Conservation (phyloP, 805 yeast species). For the Nakazawaea sp. region DNA sequence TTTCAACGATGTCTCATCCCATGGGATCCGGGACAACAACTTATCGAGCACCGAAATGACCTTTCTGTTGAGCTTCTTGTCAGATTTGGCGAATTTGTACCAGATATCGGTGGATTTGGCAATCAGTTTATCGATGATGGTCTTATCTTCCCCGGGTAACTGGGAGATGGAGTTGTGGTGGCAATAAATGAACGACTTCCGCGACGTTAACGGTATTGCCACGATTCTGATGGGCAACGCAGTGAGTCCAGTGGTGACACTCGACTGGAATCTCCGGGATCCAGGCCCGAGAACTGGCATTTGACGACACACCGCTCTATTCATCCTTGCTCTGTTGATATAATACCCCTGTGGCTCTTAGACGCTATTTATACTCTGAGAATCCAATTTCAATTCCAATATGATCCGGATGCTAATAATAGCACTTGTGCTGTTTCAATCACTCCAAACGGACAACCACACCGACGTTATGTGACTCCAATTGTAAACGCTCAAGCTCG, state of each 20-base stretch:
- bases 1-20: conserved; percentile 70
- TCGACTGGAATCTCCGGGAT: conserved; percentile 7
- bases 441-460: too few relatives aligned
- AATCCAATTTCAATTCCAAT: too few relatives aligned
- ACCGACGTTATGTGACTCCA: too few relatives aligned
- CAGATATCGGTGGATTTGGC: conserved; percentile 51
- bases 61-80: conserved; percentile 46
- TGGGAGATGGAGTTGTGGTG: conserved; percentile 36
- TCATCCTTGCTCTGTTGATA: too few relatives aligned
- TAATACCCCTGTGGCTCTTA: too few relatives aligned
- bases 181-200: conserved; percentile 59
- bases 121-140: conserved; percentile 34
- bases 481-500: too few relatives aligned
- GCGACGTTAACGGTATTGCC: conserved; percentile 64
- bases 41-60: conserved; percentile 47
- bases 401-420: too few relatives aligned
- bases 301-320: too few relatives aligned
- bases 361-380: too few relatives aligned
- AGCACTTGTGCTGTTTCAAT: too few relatives aligned
- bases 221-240: conserved; percentile 51
- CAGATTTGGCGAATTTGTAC: conserved; percentile 52
- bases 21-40: conserved; percentile 60
- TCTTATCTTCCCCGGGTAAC: conserved; percentile 19
- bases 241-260: not conserved
- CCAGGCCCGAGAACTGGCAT: too few relatives aligned